These are phyloP conservation scores for Sextonia rubra DNA, from an alignment of 164 flowering plant genomes.

Conservation along the genomic window DNA sequence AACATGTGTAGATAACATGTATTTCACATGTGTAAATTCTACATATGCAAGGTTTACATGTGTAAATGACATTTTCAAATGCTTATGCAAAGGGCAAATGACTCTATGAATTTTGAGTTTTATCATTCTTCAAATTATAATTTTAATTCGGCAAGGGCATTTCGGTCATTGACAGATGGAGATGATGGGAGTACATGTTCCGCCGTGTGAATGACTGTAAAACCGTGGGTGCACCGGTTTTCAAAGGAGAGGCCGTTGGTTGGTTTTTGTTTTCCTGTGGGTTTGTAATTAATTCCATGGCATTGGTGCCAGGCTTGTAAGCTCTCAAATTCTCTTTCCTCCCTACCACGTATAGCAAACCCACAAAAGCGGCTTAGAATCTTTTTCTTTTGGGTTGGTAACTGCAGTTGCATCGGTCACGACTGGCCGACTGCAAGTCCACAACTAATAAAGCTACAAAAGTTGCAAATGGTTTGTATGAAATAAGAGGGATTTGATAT, in stretches of 20 bases:
- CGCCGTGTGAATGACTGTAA: background rate
- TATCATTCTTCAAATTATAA: background rate
- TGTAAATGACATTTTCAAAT: too few species aligned
- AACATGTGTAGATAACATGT: too few species aligned
- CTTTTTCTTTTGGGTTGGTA: background rate
- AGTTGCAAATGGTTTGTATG: background rate
- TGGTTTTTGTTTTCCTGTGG: background rate
- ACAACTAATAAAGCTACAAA: background rate
- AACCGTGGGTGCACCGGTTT: background rate
- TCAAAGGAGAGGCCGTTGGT: background rate
- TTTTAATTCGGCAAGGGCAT: background rate
- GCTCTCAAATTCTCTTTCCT: background rate
- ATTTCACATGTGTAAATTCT: too few species aligned
- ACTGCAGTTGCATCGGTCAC: slow-evolving; percentile 1
- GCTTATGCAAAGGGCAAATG: background rate
- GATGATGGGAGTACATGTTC: background rate
- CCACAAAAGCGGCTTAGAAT: background rate
- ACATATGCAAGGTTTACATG: too few species aligned
- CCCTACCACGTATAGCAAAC: background rate
- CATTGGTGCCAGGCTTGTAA: too few species aligned
- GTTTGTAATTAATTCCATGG: background rate
- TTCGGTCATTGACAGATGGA: background rate
- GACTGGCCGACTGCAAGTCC: background rate
- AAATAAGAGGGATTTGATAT: background rate
- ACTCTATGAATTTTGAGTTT: background rate